Percentiles rank a stretch among this genome's conserved stretches.
phyloP scores from a whole-genome alignment of 768 basidiomycete species.

The Phylloporus sp. region DNA sequence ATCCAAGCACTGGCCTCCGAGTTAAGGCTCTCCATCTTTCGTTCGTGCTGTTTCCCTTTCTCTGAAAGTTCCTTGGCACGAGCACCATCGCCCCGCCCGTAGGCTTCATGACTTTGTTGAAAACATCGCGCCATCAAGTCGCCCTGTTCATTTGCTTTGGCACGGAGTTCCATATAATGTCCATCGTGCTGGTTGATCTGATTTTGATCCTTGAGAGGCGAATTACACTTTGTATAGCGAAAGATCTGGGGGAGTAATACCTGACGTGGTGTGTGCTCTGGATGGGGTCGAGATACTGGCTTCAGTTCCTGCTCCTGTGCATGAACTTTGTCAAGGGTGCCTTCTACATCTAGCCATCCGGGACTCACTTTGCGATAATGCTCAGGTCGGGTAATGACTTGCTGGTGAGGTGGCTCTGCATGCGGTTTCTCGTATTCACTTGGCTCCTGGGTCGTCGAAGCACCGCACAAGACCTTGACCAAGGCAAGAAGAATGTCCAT shows the following conservation, averaged over 20 bases:
- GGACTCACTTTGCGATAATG: conserved; percentile 13
- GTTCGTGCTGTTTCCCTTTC: conserved; percentile 74
- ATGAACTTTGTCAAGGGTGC: conserved; percentile 1
- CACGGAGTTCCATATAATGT: conserved; percentile 65
- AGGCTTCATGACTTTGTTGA: conserved; percentile 71
- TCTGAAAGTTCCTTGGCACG: conserved; percentile 77
- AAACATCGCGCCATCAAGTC: conserved; percentile 72
- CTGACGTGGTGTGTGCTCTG: conserved; percentile 14
- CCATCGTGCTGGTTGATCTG: conserved; percentile 64
- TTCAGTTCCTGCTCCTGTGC: conserved; percentile 15
- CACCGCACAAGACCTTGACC: conserved; percentile 22
- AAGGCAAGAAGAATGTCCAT: conserved; percentile 26
- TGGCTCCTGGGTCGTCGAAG: conserved; percentile 13
- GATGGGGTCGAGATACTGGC: conserved; percentile 15
- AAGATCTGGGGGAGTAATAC: conserved; percentile 4
- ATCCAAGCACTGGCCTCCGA: conserved; percentile 85
- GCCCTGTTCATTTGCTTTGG: conserved; percentile 72
- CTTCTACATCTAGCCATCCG: background rate
- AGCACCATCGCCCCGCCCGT: conserved; percentile 65
- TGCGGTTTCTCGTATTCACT: conserved; percentile 1
- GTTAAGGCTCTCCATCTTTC: conserved; percentile 74
- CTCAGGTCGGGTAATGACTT: conserved; percentile 3
- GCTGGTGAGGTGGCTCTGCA: conserved; percentile 11
- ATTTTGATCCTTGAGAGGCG: conserved; percentile 44
- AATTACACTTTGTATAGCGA: background rate